phyloP scores from a whole-genome alignment of 768 basidiomycete genomes.

The Boletellus ananas region DNA sequence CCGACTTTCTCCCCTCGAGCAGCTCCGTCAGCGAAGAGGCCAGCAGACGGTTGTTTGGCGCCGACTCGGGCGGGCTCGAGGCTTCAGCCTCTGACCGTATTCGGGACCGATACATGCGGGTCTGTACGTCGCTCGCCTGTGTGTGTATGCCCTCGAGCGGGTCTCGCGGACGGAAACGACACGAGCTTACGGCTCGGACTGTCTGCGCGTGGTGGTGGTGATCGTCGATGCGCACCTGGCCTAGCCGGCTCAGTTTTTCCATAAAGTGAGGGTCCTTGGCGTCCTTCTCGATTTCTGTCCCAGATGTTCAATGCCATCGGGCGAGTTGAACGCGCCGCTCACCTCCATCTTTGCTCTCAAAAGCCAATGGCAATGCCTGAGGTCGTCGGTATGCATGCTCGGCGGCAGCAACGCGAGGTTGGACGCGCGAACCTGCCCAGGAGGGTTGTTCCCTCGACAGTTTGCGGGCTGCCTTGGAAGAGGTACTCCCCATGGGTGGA shows the following conservation, averaged over 20 bases:
- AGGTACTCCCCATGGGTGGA: slow-evolving; percentile 50
- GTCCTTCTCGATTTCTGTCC: slow-evolving; percentile 57
- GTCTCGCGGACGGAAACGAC: neutral
- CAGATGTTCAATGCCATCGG: neutral
- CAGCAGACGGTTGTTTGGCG: slow-evolving; percentile 57
- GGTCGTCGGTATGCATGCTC: slow-evolving; percentile 13
- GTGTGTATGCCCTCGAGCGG: neutral
- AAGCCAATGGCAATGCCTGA: slow-evolving; percentile 34
- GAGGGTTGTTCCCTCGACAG: slow-evolving; percentile 49
- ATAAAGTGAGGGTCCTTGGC: slow-evolving; percentile 70
- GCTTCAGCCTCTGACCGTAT: slow-evolving; percentile 54
- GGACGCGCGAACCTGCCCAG: slow-evolving; percentile 47
- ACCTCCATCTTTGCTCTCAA: slow-evolving; percentile 53
- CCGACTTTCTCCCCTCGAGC: slow-evolving; percentile 59
- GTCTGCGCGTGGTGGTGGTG: slow-evolving; percentile 47
- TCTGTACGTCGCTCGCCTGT: slow-evolving; percentile 29
- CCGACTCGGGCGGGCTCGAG: slow-evolving; percentile 33
- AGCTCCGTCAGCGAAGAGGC: slow-evolving; percentile 52
- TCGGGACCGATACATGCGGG: slow-evolving; percentile 50
- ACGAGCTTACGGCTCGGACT: slow-evolving; percentile 43
- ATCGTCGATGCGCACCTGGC: slow-evolving; percentile 61
- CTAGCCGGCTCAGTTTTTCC: slow-evolving; percentile 58
- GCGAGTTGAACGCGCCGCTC: neutral
- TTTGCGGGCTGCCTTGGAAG: slow-evolving; percentile 58
- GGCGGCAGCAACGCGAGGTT: neutral